These are phyloP conservation scores for Suhomyces faveliae DNA, from an alignment of 805 yeast genomes.

Conservation along the genomic window DNA sequence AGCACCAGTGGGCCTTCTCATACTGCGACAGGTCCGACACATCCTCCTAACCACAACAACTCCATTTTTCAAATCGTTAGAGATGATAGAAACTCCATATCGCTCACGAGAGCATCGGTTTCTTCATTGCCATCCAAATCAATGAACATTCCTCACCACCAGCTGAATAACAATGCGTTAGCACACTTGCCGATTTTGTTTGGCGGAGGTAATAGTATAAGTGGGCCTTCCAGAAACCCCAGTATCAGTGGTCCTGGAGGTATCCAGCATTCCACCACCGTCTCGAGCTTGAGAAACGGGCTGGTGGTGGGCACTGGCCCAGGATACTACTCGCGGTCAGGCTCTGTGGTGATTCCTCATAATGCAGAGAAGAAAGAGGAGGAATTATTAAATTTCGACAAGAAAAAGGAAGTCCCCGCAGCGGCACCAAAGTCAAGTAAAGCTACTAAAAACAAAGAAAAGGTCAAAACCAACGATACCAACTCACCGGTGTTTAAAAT, in stretches of 20 bases:
- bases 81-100: constrained; percentile 38
- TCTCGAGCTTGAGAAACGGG: constrained; percentile 41
- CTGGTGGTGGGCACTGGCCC: constrained; percentile 29
- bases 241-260: constrained; percentile 39
- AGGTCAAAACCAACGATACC: background rate
- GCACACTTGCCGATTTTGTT: constrained; percentile 44
- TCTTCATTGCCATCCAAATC: constrained; percentile 44
- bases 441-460: background rate
- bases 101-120: constrained; percentile 36
- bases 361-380: constrained; percentile 28
- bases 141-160: constrained; percentile 49
- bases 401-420: constrained; percentile 7
- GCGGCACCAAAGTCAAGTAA: background rate
- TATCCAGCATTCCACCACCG: constrained; percentile 31
- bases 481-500: constrained; percentile 25
- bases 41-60: constrained; percentile 29
- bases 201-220: constrained; percentile 40
- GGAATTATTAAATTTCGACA: constrained; percentile 19
- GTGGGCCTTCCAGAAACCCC: constrained; percentile 41
- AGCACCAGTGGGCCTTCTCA: background rate
- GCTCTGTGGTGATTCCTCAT: constrained; percentile 38
- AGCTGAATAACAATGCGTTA: constrained; percentile 35
- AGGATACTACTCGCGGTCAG: constrained; percentile 38
- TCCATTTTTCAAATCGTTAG: constrained; percentile 41
- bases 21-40: background rate